phyloP scores from a whole-genome alignment of 345 rosid species.

The Ailanthus altissimus region DNA sequence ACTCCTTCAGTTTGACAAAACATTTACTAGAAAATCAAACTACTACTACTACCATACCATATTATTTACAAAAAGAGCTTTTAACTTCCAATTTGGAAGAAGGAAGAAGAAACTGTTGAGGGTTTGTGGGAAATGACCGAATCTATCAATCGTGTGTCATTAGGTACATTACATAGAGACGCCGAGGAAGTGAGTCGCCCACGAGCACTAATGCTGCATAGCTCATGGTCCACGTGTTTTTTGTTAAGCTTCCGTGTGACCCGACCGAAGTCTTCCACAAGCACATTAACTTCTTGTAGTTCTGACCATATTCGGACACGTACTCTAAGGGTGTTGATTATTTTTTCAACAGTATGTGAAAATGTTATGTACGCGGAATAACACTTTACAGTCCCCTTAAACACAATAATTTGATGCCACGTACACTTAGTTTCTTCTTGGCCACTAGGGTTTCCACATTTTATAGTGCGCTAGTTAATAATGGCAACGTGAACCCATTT shows the following conservation, averaged over 20 bases:
- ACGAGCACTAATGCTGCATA: background rate
- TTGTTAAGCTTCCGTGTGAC: background rate
- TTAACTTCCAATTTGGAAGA: background rate
- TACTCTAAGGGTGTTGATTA: background rate
- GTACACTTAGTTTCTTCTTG: background rate
- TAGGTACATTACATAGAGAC: background rate
- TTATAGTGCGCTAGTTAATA: background rate
- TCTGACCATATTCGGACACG: background rate
- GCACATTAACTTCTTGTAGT: background rate
- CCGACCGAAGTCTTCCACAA: background rate
- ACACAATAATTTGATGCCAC: background rate
- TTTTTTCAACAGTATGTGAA: background rate
- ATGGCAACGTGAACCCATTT: background rate
- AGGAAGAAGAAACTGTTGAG: background rate
- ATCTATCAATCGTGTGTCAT: background rate
- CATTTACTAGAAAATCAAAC: background rate
- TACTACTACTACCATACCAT: background rate
- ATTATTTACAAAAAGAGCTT: background rate
- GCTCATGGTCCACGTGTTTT: background rate
- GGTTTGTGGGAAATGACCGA: conserved; percentile 8
- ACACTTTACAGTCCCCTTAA: background rate
- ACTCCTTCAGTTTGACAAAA: background rate
- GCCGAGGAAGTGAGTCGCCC: background rate
- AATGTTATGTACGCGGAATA: background rate
- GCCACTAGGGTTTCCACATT: background rate